Evolutionary conservation across 2,329 filamentous ascomycete species (phyloP).

Genomic region (Colletotrichum lupini): DNA sequence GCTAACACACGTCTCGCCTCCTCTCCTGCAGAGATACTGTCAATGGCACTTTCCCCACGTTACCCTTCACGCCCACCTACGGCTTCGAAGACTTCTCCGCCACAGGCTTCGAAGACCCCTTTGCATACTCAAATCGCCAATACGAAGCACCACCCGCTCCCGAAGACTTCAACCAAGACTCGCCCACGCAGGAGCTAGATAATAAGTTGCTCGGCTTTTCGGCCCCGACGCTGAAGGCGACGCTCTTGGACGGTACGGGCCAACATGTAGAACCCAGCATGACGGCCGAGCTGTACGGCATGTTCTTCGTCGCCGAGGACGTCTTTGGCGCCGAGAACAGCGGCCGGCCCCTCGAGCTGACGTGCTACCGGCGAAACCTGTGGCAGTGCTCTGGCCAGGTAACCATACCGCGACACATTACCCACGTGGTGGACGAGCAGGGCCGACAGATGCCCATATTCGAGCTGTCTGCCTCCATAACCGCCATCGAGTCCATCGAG

Average conservation of each 20-base stretch:
- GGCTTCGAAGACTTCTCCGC: slow-evolving; percentile 70
- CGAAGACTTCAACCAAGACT: slow-evolving; percentile 57
- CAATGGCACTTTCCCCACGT: slow-evolving; percentile 51
- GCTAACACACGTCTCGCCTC: background rate
- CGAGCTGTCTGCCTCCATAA: slow-evolving; percentile 83
- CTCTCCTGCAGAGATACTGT: slow-evolving; percentile 52
- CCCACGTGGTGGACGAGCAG: slow-evolving; percentile 78
- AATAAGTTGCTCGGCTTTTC: slow-evolving; percentile 83
- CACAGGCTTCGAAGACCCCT: slow-evolving; percentile 73
- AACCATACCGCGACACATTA: slow-evolving; percentile 77
- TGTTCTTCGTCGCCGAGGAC: slow-evolving; percentile 89
- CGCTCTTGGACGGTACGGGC: slow-evolving; percentile 73
- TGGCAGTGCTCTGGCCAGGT: slow-evolving; percentile 95
- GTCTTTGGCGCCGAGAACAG: slow-evolving; percentile 73
- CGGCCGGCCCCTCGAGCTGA: slow-evolving; percentile 79
- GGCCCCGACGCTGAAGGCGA: slow-evolving; percentile 67
- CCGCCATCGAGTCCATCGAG: slow-evolving; percentile 91
- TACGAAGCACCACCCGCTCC: slow-evolving; percentile 57
- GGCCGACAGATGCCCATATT: slow-evolving; percentile 81
- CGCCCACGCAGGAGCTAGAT: slow-evolving; percentile 68
- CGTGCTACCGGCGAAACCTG: slow-evolving; percentile 93
- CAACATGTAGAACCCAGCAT: slow-evolving; percentile 70
- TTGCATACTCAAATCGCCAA: slow-evolving; percentile 65
- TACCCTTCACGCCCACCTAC: slow-evolving; percentile 69
- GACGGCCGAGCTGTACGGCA: slow-evolving; percentile 83